Evolutionary conservation across 306 rosid species (phyloP).

Genomic region (Medicago truncatula): DNA sequence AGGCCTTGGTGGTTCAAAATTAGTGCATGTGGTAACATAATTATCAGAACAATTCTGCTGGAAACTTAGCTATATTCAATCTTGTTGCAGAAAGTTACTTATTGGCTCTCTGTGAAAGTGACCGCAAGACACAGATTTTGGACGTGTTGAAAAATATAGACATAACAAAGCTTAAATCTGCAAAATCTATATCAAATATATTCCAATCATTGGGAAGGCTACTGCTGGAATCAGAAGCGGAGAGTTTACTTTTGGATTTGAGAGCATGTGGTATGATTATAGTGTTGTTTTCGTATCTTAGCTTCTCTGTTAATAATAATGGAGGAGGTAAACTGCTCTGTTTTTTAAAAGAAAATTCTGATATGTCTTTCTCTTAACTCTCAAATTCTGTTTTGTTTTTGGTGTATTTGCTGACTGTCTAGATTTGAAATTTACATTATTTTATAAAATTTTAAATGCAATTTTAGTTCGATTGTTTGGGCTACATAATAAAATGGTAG

Average conservation of each 20-base stretch:
- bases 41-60: slow-evolving; percentile 7
- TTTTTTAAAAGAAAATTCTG: background rate
- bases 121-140: slow-evolving; percentile 59
- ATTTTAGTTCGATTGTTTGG: slow-evolving; percentile 25
- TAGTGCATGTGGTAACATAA: slow-evolving; percentile 24
- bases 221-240: slow-evolving; percentile 57
- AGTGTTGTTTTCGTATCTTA: slow-evolving; percentile 34
- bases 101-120: slow-evolving; percentile 79
- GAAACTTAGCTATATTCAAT: slow-evolving; percentile 37
- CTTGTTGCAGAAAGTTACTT: slow-evolving; percentile 75
- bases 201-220: slow-evolving; percentile 78
- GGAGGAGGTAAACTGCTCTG: slow-evolving; percentile 31
- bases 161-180: slow-evolving; percentile 58
- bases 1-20: slow-evolving; percentile 23
- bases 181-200: slow-evolving; percentile 46
- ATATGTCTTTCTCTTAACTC: slow-evolving; percentile 5
- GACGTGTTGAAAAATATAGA: slow-evolving; percentile 67
- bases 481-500: slow-evolving; percentile 6
- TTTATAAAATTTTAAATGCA: background rate
- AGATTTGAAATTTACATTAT: slow-evolving; percentile 26
- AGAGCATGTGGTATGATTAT: slow-evolving; percentile 60
- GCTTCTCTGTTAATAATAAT: slow-evolving; percentile 30
- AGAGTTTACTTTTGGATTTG: slow-evolving; percentile 62
- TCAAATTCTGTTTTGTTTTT: slow-evolving; percentile 16
- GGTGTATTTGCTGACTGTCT: slow-evolving; percentile 6